Conservation (phyloP, 495 filamentous ascomycete species). For the Penicillium diatomitis region DNA sequence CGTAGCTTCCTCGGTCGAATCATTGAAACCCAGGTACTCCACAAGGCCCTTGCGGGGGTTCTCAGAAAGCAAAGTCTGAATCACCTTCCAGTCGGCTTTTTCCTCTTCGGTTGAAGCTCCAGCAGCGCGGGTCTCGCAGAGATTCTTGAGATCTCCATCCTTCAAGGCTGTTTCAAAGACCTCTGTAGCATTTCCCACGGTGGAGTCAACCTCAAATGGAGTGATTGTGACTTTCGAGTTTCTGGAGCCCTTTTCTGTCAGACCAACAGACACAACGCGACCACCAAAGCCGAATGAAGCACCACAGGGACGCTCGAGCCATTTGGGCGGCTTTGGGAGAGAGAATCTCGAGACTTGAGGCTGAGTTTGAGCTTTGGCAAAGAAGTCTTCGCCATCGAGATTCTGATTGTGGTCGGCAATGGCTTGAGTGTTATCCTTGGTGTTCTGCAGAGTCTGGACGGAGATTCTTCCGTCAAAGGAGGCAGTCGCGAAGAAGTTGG, state of each 20-base stretch:
- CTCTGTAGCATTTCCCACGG: slow-evolving; percentile 73
- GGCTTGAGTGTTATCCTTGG: slow-evolving; percentile 44
- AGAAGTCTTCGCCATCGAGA: slow-evolving; percentile 92
- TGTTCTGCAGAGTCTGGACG: slow-evolving; percentile 88
- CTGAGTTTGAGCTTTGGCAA: slow-evolving; percentile 82
- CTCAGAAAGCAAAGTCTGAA: slow-evolving; percentile 75
- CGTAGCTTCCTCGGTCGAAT: slow-evolving; percentile 42
- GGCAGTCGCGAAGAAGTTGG: slow-evolving; percentile 81
- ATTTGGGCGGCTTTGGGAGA: slow-evolving; percentile 76
- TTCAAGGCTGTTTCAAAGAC: slow-evolving; percentile 78
- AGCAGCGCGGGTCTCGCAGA: slow-evolving; percentile 72
- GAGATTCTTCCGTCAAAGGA: slow-evolving; percentile 95
- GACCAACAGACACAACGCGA: slow-evolving; percentile 72
- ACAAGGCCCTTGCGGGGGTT: slow-evolving; percentile 73
- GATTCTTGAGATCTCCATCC: slow-evolving; percentile 62
- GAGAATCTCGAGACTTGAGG: slow-evolving; percentile 84
- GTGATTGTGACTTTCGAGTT: slow-evolving; percentile 77
- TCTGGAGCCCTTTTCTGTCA: slow-evolving; percentile 49
- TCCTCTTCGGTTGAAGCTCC: slow-evolving; percentile 75
- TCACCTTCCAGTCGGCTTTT: slow-evolving; percentile 90
- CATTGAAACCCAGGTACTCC: slow-evolving; percentile 79
- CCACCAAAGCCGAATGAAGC: slow-evolving; percentile 95
- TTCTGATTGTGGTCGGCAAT: slow-evolving; percentile 53
- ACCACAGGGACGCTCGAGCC: slow-evolving; percentile 77
- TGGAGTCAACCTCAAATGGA: slow-evolving; percentile 77